Percentiles rank a stretch among this genome's conserved stretches.
Evolutionary conservation across 1,284 basidiomycete genomes (phyloP).

Genomic region (Boletus sp.): DNA sequence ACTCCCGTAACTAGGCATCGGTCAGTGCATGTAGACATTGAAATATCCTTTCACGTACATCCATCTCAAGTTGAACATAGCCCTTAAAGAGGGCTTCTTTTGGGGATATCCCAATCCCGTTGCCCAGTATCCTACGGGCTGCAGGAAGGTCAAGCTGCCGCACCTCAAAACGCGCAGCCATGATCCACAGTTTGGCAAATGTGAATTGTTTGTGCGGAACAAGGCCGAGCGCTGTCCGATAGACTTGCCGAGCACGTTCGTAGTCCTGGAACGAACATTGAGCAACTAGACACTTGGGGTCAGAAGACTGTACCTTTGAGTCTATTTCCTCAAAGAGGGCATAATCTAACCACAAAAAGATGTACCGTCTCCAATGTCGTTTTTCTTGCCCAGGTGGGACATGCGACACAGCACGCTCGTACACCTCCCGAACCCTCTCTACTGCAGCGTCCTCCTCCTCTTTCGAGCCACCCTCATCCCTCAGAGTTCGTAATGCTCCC

Average conservation of each 20-base stretch:
- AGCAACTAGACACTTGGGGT: constrained; percentile 6
- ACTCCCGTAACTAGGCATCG: constrained; percentile 74
- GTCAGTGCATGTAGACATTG: constrained; percentile 10
- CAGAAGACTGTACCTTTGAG: constrained; percentile 57
- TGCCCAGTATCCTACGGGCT: constrained; percentile 88
- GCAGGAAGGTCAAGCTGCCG: constrained; percentile 78
- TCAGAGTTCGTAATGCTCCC: constrained; percentile 72
- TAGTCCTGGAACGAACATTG: constrained; percentile 56
- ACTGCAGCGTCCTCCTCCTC: constrained; percentile 61
- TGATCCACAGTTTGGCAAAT: constrained; percentile 92
- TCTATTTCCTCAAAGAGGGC: constrained; percentile 97
- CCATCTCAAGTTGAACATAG: constrained; percentile 91
- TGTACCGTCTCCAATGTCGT: constrained; percentile 92
- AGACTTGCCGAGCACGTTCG: constrained; percentile 83
- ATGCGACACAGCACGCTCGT: constrained; percentile 95
- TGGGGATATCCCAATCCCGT: constrained; percentile 92
- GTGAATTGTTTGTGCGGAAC: constrained; percentile 97
- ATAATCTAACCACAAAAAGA: constrained; percentile 96
- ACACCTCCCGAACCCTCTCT: constrained; percentile 82
- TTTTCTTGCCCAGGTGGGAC: constrained; percentile 89
- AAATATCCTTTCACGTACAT: constrained; percentile 44
- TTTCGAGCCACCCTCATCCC: constrained; percentile 68
- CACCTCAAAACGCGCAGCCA: constrained; percentile 91
- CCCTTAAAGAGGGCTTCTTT: constrained; percentile 93
- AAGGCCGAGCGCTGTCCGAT: constrained; percentile 84